Percentiles rank a stretch among this genome's conserved stretches.
Conservation (phyloP, 352 stramenopile genomes). For the Globisporangium solare region DNA sequence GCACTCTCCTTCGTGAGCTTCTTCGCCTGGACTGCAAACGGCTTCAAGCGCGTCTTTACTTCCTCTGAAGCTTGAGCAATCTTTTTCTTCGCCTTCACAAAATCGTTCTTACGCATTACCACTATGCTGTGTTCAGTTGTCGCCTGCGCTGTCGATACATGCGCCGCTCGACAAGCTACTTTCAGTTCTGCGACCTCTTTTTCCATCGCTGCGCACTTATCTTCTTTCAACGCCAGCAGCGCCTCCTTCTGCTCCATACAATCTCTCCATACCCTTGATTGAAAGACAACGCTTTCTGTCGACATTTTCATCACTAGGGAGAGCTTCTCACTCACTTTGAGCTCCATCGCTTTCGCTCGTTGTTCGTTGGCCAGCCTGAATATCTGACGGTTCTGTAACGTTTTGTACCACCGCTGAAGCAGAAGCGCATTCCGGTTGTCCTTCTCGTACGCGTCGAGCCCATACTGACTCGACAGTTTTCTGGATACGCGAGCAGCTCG, state of each 20-base stretch:
- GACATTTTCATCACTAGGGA: constrained; percentile 20
- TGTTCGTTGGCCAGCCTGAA: constrained; percentile 34
- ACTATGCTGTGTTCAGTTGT: constrained; percentile 31
- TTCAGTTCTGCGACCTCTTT: constrained; percentile 45
- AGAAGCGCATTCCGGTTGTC: constrained; percentile 32
- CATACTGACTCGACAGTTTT: constrained; percentile 58
- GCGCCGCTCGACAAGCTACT: constrained; percentile 32
- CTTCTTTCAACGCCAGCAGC: constrained; percentile 40
- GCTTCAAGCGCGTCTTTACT: constrained; percentile 54
- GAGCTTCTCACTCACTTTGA: constrained; percentile 32
- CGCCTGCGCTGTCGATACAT: constrained; percentile 33
- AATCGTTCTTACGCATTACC: constrained; percentile 30
- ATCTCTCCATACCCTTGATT: constrained; percentile 65
- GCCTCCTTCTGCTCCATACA: constrained; percentile 44
- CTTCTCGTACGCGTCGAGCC: constrained; percentile 38
- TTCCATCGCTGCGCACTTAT: constrained; percentile 34
- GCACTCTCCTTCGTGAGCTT: constrained; percentile 49
- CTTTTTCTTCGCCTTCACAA: constrained; percentile 19
- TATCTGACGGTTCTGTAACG: constrained; percentile 49
- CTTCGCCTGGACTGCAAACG: constrained; percentile 58
- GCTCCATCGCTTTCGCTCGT: constrained; percentile 17
- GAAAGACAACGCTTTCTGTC: constrained; percentile 49
- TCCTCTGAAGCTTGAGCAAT: constrained; percentile 19
- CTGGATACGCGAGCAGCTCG: constrained; percentile 49
- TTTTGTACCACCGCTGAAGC: constrained; percentile 65